phyloP scores from a whole-genome alignment of 495 filamentous ascomycete genomes.

The Hypomontagnella submonticulosa region DNA sequence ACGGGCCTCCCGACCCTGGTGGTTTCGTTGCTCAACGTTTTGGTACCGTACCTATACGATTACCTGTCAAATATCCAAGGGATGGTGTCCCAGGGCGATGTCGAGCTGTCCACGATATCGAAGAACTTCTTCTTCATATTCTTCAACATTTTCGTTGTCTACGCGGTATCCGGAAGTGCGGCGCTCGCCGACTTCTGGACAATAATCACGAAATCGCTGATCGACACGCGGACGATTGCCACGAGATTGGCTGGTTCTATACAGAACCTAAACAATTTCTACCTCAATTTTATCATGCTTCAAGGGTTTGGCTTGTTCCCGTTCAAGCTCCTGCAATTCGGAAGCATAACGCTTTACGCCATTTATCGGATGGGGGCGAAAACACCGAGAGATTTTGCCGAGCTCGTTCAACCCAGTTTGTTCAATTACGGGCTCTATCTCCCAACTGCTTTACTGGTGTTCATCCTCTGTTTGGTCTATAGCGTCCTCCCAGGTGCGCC shows the following conservation, averaged over 20 bases:
- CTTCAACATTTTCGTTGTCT: conserved; percentile 97
- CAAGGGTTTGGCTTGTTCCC: conserved; percentile 94
- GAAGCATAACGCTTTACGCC: conserved; percentile 85
- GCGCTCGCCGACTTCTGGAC: conserved; percentile 71
- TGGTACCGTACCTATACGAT: conserved; percentile 94
- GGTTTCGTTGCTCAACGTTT: conserved; percentile 85
- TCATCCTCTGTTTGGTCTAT: conserved; percentile 96
- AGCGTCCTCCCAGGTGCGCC: conserved; percentile 86
- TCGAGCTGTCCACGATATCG: conserved; percentile 94
- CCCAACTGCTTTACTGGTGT: conserved; percentile 87
- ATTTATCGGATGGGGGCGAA: conserved; percentile 80
- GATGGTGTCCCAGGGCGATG: conserved; percentile 91
- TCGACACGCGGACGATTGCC: conserved; percentile 82
- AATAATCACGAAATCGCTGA: conserved; percentile 75
- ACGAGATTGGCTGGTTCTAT: conserved; percentile 79
- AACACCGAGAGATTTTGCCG: conserved; percentile 90
- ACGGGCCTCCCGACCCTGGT: conserved; percentile 87
- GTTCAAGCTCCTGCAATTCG: conserved; percentile 90
- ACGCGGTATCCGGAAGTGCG: conserved; percentile 89
- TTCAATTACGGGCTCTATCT: conserved; percentile 98
- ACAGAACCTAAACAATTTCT: conserved; percentile 79
- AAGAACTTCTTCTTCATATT: conserved; percentile 99
- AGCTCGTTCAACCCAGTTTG: conserved; percentile 81
- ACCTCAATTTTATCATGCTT: conserved; percentile 93
- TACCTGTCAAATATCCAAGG: conserved; percentile 91